These are phyloP conservation scores for Huntiella bhutanensis DNA, from an alignment of 2,329 filamentous ascomycete species.

Conservation along the genomic window DNA sequence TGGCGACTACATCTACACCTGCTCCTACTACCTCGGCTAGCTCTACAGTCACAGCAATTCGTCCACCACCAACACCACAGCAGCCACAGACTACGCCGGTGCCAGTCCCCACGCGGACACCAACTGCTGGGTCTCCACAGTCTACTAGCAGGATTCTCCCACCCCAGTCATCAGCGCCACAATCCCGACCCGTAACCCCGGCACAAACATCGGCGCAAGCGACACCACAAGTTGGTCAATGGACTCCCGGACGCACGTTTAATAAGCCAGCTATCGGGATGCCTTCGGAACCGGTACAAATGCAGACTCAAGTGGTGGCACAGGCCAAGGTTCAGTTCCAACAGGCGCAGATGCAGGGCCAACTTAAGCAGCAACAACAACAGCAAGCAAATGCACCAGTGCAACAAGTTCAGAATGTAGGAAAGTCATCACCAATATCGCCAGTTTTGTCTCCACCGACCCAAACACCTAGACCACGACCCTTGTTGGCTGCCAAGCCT, in stretches of 20 bases:
- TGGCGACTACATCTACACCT: slow-evolving; percentile 17
- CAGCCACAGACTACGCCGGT: neutral
- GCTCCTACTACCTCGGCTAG: slow-evolving; percentile 14
- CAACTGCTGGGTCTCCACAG: neutral
- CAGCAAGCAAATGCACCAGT: slow-evolving; percentile 14
- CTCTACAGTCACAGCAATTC: too few species aligned
- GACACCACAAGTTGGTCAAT: too few species aligned
- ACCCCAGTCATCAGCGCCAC: too few species aligned
- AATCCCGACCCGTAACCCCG: too few species aligned
- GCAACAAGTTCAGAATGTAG: neutral
- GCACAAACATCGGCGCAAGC: too few species aligned
- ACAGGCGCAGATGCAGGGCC: neutral
- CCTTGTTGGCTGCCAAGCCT: neutral
- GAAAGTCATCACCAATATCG: neutral
- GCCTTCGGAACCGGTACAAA: neutral
- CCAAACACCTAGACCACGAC: neutral
- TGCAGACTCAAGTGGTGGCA: neutral
- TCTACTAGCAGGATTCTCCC: too few species aligned
- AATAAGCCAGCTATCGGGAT: too few species aligned
- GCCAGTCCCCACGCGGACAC: neutral
- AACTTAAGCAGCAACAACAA: slow-evolving; percentile 1
- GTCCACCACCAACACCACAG: neutral
- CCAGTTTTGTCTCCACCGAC: neutral
- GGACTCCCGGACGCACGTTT: too few species aligned
- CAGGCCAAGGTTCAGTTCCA: neutral